Conservation (phyloP, 129 eudicot genomes). For the Flaveria linearis region DNA sequence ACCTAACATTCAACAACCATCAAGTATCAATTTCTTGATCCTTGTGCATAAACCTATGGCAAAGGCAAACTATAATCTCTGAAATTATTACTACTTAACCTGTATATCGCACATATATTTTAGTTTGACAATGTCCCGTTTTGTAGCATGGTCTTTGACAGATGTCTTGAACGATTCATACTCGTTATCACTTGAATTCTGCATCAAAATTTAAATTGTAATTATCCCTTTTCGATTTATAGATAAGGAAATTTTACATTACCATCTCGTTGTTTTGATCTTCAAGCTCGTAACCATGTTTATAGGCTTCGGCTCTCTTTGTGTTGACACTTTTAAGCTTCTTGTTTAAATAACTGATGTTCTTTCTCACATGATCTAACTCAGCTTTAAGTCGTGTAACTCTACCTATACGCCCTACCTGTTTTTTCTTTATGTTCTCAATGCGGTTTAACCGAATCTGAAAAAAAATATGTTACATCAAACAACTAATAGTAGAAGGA, state of each 20-base stretch:
- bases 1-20: slow-evolving; percentile 20
- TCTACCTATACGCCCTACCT: slow-evolving; percentile 14
- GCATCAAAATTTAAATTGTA: neutral
- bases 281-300: neutral
- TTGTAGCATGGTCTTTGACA: neutral
- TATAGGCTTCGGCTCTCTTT: slow-evolving; percentile 21
- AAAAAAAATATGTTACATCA: neutral
- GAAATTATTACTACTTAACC: neutral
- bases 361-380: slow-evolving; percentile 17
- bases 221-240: neutral
- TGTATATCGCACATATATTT: neutral
- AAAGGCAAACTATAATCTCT: neutral
- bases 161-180: neutral
- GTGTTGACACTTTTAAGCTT: slow-evolving; percentile 19
- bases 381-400: slow-evolving; percentile 21
- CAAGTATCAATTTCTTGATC: neutral
- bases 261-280: slow-evolving; percentile 14
- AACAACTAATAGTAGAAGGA: neutral
- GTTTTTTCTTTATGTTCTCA: slow-evolving; percentile 8
- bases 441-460: slow-evolving; percentile 20
- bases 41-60: neutral
- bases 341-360: slow-evolving; percentile 6
- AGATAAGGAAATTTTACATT: neutral
- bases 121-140: slow-evolving; percentile 6
- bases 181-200: slow-evolving; percentile 11